Evolutionary conservation across 306 rosid genomes (phyloP).

Genomic region (Rubus parviflorus): DNA sequence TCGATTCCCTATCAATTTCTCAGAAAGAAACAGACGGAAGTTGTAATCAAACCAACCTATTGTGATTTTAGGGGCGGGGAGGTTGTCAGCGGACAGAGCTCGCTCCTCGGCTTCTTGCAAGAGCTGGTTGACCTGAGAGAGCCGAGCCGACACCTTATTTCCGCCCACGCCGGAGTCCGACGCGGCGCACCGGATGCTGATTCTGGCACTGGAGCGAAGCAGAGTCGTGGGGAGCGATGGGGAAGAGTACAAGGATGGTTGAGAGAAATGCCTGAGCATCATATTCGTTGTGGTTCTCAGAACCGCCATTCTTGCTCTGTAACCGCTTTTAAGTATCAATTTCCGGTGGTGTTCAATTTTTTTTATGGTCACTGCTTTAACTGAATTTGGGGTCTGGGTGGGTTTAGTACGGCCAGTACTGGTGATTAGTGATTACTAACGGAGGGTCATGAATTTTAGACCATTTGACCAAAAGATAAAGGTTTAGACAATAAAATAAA

Average conservation of each 20-base stretch:
- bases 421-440: too few species aligned
- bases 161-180: conserved; percentile 38
- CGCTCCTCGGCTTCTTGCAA: conserved; percentile 78
- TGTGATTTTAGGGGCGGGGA: conserved; percentile 74
- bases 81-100: conserved; percentile 46
- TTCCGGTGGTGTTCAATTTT: not conserved
- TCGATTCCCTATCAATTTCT: not conserved
- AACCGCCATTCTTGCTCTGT: conserved; percentile 44
- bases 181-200: conserved; percentile 52
- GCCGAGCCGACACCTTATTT: conserved; percentile 70
- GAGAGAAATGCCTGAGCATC: conserved; percentile 44
- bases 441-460: too few species aligned
- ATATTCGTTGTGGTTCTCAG: conserved; percentile 31
- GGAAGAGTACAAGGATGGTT: conserved; percentile 31
- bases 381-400: not conserved
- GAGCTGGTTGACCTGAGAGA: conserved; percentile 78
- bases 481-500: too few species aligned
- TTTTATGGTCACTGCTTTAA: not conserved
- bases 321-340: not conserved
- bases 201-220: conserved; percentile 15
- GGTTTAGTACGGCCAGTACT: too few species aligned
- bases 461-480: too few species aligned
- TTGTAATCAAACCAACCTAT: conserved; percentile 38
- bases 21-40: not conserved
- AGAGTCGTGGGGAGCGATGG: conserved; percentile 15